Conservation (phyloP, 179 eudicot species). For the Sideroxylon spinosum region DNA sequence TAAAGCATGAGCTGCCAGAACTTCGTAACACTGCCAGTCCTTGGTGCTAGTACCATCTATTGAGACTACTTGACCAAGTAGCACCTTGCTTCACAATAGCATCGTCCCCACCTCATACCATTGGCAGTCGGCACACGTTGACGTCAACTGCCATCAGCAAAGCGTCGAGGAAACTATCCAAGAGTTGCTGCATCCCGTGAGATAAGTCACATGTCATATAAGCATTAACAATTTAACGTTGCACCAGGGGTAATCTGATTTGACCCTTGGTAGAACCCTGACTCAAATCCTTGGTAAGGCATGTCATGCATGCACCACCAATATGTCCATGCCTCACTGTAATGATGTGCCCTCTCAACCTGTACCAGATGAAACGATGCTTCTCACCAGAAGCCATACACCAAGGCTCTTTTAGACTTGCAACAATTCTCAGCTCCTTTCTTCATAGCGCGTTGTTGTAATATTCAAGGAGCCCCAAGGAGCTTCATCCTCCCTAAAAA, state of each 20-base stretch:
- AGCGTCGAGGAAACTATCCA: too few species aligned
- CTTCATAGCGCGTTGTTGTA: background rate
- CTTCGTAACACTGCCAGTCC: background rate
- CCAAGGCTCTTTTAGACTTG: background rate
- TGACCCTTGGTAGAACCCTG: too few species aligned
- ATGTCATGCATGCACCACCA: too few species aligned
- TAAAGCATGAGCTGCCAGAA: background rate
- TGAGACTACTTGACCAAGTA: background rate
- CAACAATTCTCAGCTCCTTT: background rate
- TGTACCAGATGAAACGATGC: too few species aligned
- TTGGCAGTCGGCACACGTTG: background rate
- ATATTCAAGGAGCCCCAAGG: background rate
- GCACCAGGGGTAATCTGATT: too few species aligned
- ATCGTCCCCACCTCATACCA: background rate
- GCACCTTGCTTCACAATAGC: background rate
- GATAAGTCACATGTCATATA: background rate
- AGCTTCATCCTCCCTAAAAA: background rate
- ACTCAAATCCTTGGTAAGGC: too few species aligned
- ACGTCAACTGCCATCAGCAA: background rate
- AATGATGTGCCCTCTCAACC: too few species aligned
- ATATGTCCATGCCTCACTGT: too few species aligned
- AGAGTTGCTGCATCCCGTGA: too few species aligned
- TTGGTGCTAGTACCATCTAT: background rate
- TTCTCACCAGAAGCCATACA: background rate
- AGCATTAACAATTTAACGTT: background rate